phyloP scores from a whole-genome alignment of 805 yeast genomes.

The Lachancea nothofagi region DNA sequence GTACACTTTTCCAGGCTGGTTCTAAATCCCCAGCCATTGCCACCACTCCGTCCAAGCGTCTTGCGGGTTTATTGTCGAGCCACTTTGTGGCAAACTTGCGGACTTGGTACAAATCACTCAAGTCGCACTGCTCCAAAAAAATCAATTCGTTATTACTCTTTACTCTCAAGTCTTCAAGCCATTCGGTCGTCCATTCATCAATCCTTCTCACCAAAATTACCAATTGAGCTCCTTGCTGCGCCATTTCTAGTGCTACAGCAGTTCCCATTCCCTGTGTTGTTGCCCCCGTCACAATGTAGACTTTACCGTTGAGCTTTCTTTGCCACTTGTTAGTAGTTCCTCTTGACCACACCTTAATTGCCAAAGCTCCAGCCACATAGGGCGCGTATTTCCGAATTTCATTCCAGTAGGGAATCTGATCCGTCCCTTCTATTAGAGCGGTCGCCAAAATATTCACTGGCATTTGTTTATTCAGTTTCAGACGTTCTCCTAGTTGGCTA shows the following conservation, averaged over 20 bases:
- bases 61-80: conserved; percentile 86
- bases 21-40: conserved; percentile 81
- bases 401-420: conserved; percentile 68
- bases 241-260: conserved; percentile 65
- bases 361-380: conserved; percentile 38
- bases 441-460: conserved; percentile 79
- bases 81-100: conserved; percentile 90
- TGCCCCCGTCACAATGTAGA: conserved; percentile 83
- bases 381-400: conserved; percentile 57
- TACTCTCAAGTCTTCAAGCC: conserved; percentile 70
- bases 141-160: conserved; percentile 65
- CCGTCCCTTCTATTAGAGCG: conserved; percentile 65
- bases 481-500: not conserved
- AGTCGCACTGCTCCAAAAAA: conserved; percentile 87
- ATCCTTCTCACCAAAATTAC: conserved; percentile 61
- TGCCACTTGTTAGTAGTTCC: conserved; percentile 89
- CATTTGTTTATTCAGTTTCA: conserved; percentile 40
- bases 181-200: conserved; percentile 76
- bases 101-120: conserved; percentile 64
- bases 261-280: conserved; percentile 84
- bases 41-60: conserved; percentile 84
- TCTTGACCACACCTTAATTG: conserved; percentile 64
- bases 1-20: conserved; percentile 56
- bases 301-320: conserved; percentile 86
- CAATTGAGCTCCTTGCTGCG: conserved; percentile 79